Base-by-base conservation (phyloP, 257 asterid genomes). In the Solanum tacnaense region DNA sequence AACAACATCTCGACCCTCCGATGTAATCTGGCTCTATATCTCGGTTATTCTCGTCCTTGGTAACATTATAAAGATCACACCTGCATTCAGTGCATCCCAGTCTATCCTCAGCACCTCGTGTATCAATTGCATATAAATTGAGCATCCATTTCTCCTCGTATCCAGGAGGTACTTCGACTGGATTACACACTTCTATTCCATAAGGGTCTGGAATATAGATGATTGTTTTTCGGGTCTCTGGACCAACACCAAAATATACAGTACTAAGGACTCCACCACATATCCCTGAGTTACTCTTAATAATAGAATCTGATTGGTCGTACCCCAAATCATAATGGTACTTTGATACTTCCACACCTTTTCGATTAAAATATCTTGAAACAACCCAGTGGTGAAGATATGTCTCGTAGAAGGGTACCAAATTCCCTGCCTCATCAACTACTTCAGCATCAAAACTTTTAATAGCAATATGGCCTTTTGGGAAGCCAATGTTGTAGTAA, bases 301-400 rank as follows among this genome's bases (percentile, higher is more conserved):
- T 4, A n/a, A 58, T 67, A 46, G 18, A 44, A 62, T 79, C 87
- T 9, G 90, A 73, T 56, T 86, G 60, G 15, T 87, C 87, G 52
- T 62, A 79, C 21, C 90, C 87, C 36, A 78, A 27, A 38, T 84
- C 31, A 31, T 10, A 10, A 38, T 87, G 8, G 44, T 41, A 60
- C 44, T 85, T 82, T 18, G 83, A 1, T 32, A 15, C 36, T 29
- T 86, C 36, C 36, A 65, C 86, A 16, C 74, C 89, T 52, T 88
- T 87, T 9, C 49, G 87, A 12, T 34, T 86, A 81, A 88, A 85
- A 58, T 86, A 90, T 73, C 91, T 89, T 31, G 68, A 21, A 5
- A 84, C 58, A 18, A 89, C 5, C 92, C 92, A 92, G 85, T 92
- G 92, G 58, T 92, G 94, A 44, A 92, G 91, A 75, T 90, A 90